A percentile compares a stretch with the other conserved stretches of the same genome.
These are phyloP conservation scores for Allomyces macrogynus DNA, from an alignment of 192 early-diverging fungal genomes.

Conservation along the genomic window DNA sequence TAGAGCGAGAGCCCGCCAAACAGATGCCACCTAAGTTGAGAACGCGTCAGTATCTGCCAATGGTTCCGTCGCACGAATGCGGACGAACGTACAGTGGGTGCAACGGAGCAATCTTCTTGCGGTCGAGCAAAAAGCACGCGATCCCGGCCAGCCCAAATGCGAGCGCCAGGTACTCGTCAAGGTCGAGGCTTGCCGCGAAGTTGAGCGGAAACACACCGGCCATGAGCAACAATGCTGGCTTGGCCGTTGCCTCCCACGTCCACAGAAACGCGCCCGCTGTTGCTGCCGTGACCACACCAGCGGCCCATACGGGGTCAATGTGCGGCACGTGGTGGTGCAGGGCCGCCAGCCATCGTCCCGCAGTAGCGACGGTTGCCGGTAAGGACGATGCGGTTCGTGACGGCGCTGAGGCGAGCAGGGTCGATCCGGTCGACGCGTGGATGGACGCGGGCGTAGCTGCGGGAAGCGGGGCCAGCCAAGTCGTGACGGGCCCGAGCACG, in stretches of 20 bases:
- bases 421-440: too few relatives aligned
- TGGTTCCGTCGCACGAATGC: too few relatives aligned
- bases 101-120: conserved; percentile 1
- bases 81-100: too few relatives aligned
- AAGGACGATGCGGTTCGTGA: too few relatives aligned
- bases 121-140: conserved; percentile 3
- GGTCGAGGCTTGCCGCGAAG: neutral
- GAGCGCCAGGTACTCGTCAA: neutral
- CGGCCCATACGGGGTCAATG: conserved; percentile 9
- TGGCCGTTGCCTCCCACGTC: conserved; percentile 15
- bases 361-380: too few relatives aligned
- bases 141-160: neutral
- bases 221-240: conserved; percentile 15
- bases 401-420: too few relatives aligned
- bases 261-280: conserved; percentile 11
- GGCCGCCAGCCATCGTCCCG: conserved; percentile 2
- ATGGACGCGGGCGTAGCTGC: too few relatives aligned
- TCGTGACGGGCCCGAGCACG: neutral
- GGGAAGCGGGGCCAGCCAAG: conserved; percentile 7
- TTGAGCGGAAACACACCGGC: conserved; percentile 12
- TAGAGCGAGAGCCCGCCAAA: too few relatives aligned
- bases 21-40: too few relatives aligned
- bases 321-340: conserved; percentile 7
- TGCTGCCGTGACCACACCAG: conserved; percentile 6
- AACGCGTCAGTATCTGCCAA: too few relatives aligned